Percentiles rank a stretch among this genome's conserved stretches.
Conservation (phyloP, 305 asterid genomes). For the Striga hermonthica region DNA sequence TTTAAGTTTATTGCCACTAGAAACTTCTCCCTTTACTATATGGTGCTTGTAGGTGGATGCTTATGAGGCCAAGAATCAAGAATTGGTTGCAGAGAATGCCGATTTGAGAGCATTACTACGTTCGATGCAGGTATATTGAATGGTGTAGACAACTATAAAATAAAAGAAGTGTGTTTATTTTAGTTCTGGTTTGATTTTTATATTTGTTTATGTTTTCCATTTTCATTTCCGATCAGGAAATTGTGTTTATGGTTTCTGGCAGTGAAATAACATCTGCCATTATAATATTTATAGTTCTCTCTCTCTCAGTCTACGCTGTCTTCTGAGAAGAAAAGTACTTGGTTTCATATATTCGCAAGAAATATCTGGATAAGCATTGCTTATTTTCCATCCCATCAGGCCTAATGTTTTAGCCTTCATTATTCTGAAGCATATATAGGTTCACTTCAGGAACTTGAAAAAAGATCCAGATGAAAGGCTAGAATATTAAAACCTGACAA, state of each 20-base stretch:
- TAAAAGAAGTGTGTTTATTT: neutral
- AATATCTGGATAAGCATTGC: neutral
- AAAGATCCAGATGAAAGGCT: neutral
- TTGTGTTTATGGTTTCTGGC: neutral
- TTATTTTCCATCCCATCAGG: neutral
- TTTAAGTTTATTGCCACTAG: slow-evolving; percentile 21
- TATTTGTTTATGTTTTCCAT: neutral
- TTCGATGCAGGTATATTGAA: slow-evolving; percentile 73
- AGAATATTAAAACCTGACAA: too few relatives aligned
- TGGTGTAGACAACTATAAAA: neutral
- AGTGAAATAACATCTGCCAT: neutral
- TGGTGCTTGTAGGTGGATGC: slow-evolving; percentile 77
- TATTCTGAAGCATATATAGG: neutral
- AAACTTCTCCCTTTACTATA: slow-evolving; percentile 18
- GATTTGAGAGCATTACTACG: slow-evolving; percentile 88
- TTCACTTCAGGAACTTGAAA: neutral
- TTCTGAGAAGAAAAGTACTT: neutral
- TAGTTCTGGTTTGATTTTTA: slow-evolving; percentile 8
- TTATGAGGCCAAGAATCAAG: slow-evolving; percentile 87
- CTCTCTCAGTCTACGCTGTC: neutral
- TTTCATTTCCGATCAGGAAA: neutral
- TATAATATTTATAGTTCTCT: neutral
- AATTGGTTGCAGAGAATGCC: slow-evolving; percentile 85
- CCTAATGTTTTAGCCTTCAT: neutral
- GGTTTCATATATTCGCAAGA: neutral